Evolutionary conservation across 2,329 filamentous ascomycete genomes (phyloP).

Genomic region (Calonectria pseudoreteaudii): DNA sequence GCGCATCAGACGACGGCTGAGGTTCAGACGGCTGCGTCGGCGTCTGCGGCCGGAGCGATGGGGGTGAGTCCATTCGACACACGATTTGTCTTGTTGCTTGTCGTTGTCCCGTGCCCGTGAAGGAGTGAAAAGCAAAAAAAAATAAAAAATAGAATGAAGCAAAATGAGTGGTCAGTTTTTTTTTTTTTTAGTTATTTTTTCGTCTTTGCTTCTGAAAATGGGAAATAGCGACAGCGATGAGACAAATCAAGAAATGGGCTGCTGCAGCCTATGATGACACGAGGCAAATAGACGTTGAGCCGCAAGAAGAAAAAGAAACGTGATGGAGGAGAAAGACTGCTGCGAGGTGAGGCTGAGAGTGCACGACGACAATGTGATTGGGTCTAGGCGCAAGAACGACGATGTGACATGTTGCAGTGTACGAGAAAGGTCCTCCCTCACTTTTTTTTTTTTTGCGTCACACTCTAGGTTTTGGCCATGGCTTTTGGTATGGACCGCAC

Average conservation of each 20-base stretch:
- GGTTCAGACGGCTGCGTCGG: constrained; percentile 3
- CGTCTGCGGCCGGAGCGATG: constrained; percentile 7
- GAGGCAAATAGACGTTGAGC: constrained; percentile 13
- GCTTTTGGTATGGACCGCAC: not conserved
- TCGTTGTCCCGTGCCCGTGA: not conserved
- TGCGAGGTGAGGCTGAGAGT: constrained; percentile 21
- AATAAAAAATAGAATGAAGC: not conserved
- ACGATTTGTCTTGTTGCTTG: not conserved
- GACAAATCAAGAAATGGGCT: not conserved
- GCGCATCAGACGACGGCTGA: not conserved
- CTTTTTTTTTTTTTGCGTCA: not conserved
- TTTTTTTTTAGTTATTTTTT: not conserved
- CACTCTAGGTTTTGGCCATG: not conserved
- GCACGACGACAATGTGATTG: constrained; percentile 11
- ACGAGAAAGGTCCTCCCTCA: not conserved
- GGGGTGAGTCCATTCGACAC: constrained; percentile 22
- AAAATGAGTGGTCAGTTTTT: constrained; percentile 10
- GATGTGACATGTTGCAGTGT: constrained; percentile 7
- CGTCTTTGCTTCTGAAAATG: not conserved
- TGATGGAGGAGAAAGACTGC: not conserved
- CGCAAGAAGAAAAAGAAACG: not conserved
- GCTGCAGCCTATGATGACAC: constrained; percentile 9
- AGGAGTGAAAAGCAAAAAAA: not conserved
- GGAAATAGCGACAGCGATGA: not conserved
- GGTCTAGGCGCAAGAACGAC: not conserved